Conservation (phyloP, 495 filamentous ascomycete species). For the Penicillium macrosclerotiorum region DNA sequence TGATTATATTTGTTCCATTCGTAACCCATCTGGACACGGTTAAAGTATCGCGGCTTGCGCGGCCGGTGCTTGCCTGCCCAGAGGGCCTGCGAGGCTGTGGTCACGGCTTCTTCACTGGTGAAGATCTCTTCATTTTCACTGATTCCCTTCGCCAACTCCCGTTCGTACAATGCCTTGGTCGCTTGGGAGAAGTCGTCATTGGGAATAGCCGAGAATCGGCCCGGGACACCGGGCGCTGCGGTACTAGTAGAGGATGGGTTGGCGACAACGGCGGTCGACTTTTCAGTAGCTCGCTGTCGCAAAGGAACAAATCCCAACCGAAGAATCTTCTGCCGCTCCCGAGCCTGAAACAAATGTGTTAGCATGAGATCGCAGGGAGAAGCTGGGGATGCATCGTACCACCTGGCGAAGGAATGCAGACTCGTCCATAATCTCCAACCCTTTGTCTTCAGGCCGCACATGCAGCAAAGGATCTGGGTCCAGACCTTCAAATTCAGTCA, state of each 20-base stretch:
- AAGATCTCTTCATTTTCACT: constrained; percentile 97
- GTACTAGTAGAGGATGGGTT: constrained; percentile 29
- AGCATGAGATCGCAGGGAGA: neutral
- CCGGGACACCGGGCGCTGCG: constrained; percentile 46
- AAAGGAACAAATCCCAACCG: constrained; percentile 70
- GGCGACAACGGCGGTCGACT: constrained; percentile 35
- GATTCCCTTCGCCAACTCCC: constrained; percentile 89
- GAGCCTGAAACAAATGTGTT: no score
- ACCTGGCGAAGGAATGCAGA: constrained; percentile 58
- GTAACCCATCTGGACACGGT: constrained; percentile 97
- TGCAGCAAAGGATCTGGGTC: constrained; percentile 74
- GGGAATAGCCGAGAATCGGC: constrained; percentile 70
- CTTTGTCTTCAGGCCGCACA: constrained; percentile 65
- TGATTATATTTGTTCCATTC: constrained; percentile 99
- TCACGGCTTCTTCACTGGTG: constrained; percentile 80
- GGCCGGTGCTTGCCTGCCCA: constrained; percentile 93
- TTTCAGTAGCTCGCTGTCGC: constrained; percentile 52
- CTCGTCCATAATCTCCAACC: constrained; percentile 61
- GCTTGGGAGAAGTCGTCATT: constrained; percentile 90
- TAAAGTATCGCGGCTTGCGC: constrained; percentile 95
- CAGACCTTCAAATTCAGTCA: constrained; percentile 36
- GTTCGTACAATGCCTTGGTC: constrained; percentile 86
- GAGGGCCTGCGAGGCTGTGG: constrained; percentile 59
- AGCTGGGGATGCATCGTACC: no score
- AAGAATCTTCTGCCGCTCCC: constrained; percentile 61